A percentile compares a stretch with the other conserved stretches of the same genome.
Conservation (phyloP, 805 yeast genomes). For the Kuraishia molischiana region DNA sequence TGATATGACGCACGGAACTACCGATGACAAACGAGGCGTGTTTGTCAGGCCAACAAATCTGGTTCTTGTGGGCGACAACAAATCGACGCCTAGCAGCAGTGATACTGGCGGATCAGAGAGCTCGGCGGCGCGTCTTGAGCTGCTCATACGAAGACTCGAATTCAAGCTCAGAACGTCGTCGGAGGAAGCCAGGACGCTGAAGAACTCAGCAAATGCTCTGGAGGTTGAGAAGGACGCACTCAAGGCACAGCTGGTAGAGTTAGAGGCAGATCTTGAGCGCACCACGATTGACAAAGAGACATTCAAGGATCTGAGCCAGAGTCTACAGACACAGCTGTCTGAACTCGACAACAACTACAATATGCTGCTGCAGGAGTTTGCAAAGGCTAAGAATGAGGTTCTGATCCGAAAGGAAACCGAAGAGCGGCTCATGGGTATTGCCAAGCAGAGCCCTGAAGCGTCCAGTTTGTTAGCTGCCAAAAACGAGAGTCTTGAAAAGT, state of each 20-base stretch:
- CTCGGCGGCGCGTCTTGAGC: slow-evolving; percentile 9
- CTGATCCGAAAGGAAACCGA: slow-evolving; percentile 27
- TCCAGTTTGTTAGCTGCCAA: slow-evolving; percentile 3
- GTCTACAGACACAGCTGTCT: slow-evolving; percentile 17
- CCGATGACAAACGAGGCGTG: slow-evolving; percentile 29
- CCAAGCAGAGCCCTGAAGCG: slow-evolving; percentile 3
- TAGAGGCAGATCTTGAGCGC: slow-evolving; percentile 22
- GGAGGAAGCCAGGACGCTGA: slow-evolving; percentile 18
- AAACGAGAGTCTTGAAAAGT: slow-evolving; percentile 5
- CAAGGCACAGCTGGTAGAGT: slow-evolving; percentile 4
- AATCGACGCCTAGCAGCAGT: neutral
- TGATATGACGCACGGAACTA: slow-evolving; percentile 18
- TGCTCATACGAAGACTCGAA: slow-evolving; percentile 35
- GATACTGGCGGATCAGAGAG: slow-evolving; percentile 1
- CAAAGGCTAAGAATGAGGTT: slow-evolving; percentile 24
- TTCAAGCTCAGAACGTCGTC: slow-evolving; percentile 27
- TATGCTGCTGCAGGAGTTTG: slow-evolving; percentile 21
- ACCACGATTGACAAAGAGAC: slow-evolving; percentile 35
- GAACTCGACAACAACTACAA: slow-evolving; percentile 21
- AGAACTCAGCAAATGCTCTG: slow-evolving; percentile 13
- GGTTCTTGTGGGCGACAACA: slow-evolving; percentile 1
- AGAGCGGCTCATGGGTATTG: slow-evolving; percentile 16
- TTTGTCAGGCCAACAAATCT: slow-evolving; percentile 35
- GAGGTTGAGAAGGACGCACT: slow-evolving; percentile 21
- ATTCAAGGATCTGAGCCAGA: slow-evolving; percentile 22